phyloP scores from a whole-genome alignment of 2,329 filamentous ascomycete genomes.

The Pyrenochaeta sp. region DNA sequence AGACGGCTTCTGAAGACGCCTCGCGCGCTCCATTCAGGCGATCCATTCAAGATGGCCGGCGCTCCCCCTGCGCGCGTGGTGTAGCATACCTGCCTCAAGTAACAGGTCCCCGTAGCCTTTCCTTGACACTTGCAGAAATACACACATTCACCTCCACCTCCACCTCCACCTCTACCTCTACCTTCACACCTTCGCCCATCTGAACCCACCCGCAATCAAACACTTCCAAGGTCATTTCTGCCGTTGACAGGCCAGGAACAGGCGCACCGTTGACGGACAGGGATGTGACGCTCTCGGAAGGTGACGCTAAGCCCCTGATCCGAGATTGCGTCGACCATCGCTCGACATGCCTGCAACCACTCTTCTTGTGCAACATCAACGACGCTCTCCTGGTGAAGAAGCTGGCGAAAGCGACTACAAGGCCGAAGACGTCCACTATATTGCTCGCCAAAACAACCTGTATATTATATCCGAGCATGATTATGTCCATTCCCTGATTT shows the following conservation, averaged over 20 bases:
- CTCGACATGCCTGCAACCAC: conserved; percentile 39
- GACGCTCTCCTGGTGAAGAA: conserved; percentile 19
- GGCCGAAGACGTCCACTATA: conserved; percentile 27
- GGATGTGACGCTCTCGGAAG: conserved; percentile 1
- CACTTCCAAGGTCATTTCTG: not conserved
- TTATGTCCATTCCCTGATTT: conserved; percentile 46
- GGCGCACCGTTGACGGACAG: conserved; percentile 23
- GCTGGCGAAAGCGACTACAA: conserved; percentile 12
- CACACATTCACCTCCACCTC: not conserved
- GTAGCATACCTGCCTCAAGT: conserved; percentile 17
- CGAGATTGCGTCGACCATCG: conserved; percentile 40
- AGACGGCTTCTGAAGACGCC: conserved; percentile 31
- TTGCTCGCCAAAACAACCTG: conserved; percentile 33
- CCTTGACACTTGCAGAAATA: not conserved
- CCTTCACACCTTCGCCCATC: not conserved
- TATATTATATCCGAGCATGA: conserved; percentile 49
- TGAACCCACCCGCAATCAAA: conserved; percentile 6
- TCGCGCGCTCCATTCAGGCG: conserved; percentile 11
- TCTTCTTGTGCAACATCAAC: conserved; percentile 34
- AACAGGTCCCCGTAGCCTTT: not conserved
- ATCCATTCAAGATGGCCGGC: conserved; percentile 16
- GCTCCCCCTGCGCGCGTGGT: conserved; percentile 14
- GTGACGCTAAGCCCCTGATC: conserved; percentile 15
- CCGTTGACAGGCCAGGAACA: conserved; percentile 24
- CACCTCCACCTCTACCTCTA: not conserved